Evolutionary conservation across 2,329 filamentous ascomycete genomes (phyloP).

Genomic region (Cordyceps cicadae): DNA sequence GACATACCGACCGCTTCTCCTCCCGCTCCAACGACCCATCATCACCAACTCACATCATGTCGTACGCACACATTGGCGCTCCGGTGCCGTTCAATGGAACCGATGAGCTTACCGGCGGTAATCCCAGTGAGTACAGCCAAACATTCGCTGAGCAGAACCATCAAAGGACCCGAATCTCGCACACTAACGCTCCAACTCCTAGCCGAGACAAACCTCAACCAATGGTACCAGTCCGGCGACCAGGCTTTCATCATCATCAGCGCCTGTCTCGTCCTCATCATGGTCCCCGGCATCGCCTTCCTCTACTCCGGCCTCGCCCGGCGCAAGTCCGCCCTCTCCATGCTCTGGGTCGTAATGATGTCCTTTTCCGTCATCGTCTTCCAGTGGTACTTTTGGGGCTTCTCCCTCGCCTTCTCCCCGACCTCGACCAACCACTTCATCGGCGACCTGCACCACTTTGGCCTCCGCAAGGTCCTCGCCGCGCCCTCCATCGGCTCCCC

Average conservation of each 20-base stretch:
- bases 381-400: conserved; percentile 99
- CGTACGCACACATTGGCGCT: conserved; percentile 51
- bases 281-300: conserved; percentile 95
- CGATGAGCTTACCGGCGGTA: conserved; percentile 57
- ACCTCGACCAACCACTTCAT: conserved; percentile 83
- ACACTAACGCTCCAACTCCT: background rate
- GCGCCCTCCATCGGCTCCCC: conserved; percentile 81
- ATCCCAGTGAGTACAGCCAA: conserved; percentile 56
- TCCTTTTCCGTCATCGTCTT: conserved; percentile 86
- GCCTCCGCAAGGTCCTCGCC: conserved; percentile 74
- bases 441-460: conserved; percentile 82
- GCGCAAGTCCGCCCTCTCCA: conserved; percentile 90
- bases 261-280: conserved; percentile 88
- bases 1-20: background rate
- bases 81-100: conserved; percentile 57
- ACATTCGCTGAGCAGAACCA: background rate
- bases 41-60: conserved; percentile 35
- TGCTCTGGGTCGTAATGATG: conserved; percentile 97
- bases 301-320: conserved; percentile 96
- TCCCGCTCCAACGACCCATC: background rate
- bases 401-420: conserved; percentile 83
- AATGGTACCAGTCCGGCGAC: conserved; percentile 89
- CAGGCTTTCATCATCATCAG: conserved; percentile 87
- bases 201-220: conserved; percentile 64
- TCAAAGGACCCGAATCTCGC: background rate